Conservation (phyloP, 257 asterid species). For the Petrea volubilis region DNA sequence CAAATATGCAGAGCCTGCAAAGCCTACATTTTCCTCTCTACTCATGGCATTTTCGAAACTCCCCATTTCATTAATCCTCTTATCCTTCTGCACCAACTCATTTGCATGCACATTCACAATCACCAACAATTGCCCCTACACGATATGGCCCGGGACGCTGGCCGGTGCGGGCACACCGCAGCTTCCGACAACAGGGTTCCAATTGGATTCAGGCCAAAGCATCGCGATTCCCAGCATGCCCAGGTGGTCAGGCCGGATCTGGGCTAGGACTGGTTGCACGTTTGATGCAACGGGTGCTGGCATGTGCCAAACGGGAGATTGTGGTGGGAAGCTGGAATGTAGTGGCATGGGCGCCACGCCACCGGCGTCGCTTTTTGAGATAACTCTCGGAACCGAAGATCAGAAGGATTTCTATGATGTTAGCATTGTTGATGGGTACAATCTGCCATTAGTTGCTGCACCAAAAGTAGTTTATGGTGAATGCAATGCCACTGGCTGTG, state of each 20-base stretch:
- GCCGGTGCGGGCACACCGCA: conserved; percentile 73
- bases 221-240: conserved; percentile 49
- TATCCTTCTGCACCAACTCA: conserved; percentile 31
- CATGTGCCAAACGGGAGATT: conserved; percentile 79
- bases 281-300: conserved; percentile 67
- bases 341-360: conserved; percentile 73
- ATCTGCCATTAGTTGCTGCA: conserved; percentile 59
- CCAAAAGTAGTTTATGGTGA: conserved; percentile 51
- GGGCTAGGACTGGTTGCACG: conserved; percentile 87
- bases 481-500: conserved; percentile 80
- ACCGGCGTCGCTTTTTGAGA: conserved; percentile 79
- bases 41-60: conserved; percentile 43
- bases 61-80: conserved; percentile 23
- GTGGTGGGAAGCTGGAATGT: conserved; percentile 78
- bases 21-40: conserved; percentile 10
- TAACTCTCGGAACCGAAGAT: conserved; percentile 73
- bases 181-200: conserved; percentile 75
- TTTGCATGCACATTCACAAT: conserved; percentile 49
- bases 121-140: conserved; percentile 62
- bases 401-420: conserved; percentile 69
- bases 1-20: conserved; percentile 35
- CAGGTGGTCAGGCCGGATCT: conserved; percentile 83
- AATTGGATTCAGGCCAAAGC: conserved; percentile 58
- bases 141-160: conserved; percentile 86
- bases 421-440: conserved; percentile 83